Evolutionary conservation across 306 rosid species (phyloP), one percentile per base, ranked within the genome.

Genomic region (Aeschynomene evenia): DNA sequence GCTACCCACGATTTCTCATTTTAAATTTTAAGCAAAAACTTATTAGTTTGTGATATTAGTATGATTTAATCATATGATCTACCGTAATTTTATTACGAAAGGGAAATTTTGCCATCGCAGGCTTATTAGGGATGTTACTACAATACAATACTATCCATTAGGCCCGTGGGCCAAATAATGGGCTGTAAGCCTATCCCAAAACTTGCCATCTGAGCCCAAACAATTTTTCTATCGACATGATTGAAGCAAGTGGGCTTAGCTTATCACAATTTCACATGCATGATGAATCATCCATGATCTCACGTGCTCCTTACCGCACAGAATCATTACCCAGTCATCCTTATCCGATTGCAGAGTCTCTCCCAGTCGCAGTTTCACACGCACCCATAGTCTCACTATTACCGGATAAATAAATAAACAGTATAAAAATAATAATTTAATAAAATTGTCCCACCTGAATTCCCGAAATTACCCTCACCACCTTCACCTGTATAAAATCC

Each of bases 281-380:
- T n/a, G n/a, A n/a, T n/a, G n/a, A n/a, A n/a, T n/a, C n/a, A n/a
- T n/a, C n/a, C 24, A 14, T 19, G 13, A 14, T 14, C 68, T 46
- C 8, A 3, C 12, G 28, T 68, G 67, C 3, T 63, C 80, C 75
- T 14, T 11, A 13, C 77, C 61, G 45, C 59, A 69, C 8, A 51
- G 2, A 55, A 68, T 0, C 39, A 0, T 7, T 0, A 8, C 74
- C 51, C 63, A 0, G n/a, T 12, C 63, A 50, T 43, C 14, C 86
- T 78, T 82, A 82, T 82, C 86, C 80, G 29, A 51, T 26, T 2
- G 37, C 59, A 33, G 2, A 11, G 48, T 40, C 14, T 48, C 26
- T 52, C 21, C 71, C 52, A 74, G 64, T 80, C 18, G 37, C 72
- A 40, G 24, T 31, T 36, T 37, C 21, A 23, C 72, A 72, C 84